Evolutionary conservation across 768 basidiomycete genomes (phyloP), one percentile per base, ranked within the genome.

Genomic region (Mycena alexandri): DNA sequence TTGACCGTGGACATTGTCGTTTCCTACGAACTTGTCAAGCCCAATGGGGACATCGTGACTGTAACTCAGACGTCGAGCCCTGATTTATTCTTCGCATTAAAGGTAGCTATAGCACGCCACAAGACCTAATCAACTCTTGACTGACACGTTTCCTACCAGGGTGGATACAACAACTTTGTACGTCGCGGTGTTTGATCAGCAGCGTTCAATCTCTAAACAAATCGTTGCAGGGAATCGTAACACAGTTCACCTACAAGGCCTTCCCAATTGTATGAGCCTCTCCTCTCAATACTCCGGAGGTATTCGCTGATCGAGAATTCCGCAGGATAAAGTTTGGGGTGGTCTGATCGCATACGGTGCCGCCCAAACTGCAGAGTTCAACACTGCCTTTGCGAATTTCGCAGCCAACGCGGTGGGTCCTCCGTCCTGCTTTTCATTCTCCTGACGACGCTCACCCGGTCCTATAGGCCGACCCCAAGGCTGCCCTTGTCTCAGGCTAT

Each of bases 141-240:
- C n/a, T n/a, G n/a, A n/a, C n/a, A n/a, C n/a, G 38, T 25, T 29
- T 17, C 22, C 3, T 66, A 89, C n/a, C n/a, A n/a, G 86, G 90
- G 90, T 36, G 89, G 89, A 12, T 74, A 81, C 68, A 90, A 91
- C 69, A 91, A 91, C 68, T 90, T 89, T 65, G 83, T 79, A 60
- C 56, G 70, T 55, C n/a, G n/a, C n/a, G n/a, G n/a, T 17, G 29
- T 9, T 13, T 34, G 10, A 0, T 34, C 17, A 22, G 38, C 10
- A 7, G 38, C 14, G 1, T 42, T 5, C 34, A n/a, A n/a, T n/a
- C n/a, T n/a, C n/a, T n/a, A 56, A 6, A 53, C n/a, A 50, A 16
- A n/a, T 12, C 2, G 43, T 2, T 24, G 1, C 33, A 83, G 83
- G 90, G 90, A 0, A 85, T 90, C 41, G 86, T n/a, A n/a, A n/a